These are phyloP conservation scores for Ustilago tritici DNA, from an alignment of 1,284 basidiomycete species.

Conservation along the genomic window DNA sequence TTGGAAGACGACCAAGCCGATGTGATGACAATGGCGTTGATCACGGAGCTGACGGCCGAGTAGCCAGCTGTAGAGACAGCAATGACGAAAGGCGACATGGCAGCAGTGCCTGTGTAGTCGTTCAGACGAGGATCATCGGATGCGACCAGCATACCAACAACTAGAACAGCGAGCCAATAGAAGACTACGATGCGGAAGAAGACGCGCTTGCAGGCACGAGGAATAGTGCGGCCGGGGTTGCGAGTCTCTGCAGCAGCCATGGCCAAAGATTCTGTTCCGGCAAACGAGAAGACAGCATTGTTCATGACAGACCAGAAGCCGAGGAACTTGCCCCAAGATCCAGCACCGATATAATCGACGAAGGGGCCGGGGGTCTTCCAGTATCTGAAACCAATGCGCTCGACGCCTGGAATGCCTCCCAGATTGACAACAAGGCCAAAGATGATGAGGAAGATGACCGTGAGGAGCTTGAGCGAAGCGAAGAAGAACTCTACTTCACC, in stretches of 20 bases:
- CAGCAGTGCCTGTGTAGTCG: conserved; percentile 42
- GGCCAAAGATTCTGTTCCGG: conserved; percentile 76
- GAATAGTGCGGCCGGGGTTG: conserved; percentile 52
- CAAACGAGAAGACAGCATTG: conserved; percentile 83
- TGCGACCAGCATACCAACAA: conserved; percentile 83
- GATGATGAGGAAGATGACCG: conserved; percentile 55
- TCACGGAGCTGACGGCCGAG: conserved; percentile 71
- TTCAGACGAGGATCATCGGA: conserved; percentile 70
- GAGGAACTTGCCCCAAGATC: conserved; percentile 74
- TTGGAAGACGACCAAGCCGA: conserved; percentile 88
- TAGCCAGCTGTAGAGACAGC: conserved; percentile 60
- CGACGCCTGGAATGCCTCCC: conserved; percentile 50
- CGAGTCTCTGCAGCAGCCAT: conserved; percentile 57
- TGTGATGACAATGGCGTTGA: conserved; percentile 82
- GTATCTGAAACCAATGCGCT: conserved; percentile 58
- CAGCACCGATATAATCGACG: conserved; percentile 70
- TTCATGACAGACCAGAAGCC: conserved; percentile 64
- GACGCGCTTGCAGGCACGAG: conserved; percentile 72
- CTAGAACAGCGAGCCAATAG: conserved; percentile 72
- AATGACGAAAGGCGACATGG: conserved; percentile 68
- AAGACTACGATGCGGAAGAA: conserved; percentile 80
- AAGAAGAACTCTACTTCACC: conserved; percentile 74
- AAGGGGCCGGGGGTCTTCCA: conserved; percentile 71
- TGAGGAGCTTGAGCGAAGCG: conserved; percentile 39
- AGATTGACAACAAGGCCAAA: conserved; percentile 52